Base-by-base conservation (phyloP, 2,329 filamentous ascomycete genomes). In the Pyrenophora tritici-repentis region DNA sequence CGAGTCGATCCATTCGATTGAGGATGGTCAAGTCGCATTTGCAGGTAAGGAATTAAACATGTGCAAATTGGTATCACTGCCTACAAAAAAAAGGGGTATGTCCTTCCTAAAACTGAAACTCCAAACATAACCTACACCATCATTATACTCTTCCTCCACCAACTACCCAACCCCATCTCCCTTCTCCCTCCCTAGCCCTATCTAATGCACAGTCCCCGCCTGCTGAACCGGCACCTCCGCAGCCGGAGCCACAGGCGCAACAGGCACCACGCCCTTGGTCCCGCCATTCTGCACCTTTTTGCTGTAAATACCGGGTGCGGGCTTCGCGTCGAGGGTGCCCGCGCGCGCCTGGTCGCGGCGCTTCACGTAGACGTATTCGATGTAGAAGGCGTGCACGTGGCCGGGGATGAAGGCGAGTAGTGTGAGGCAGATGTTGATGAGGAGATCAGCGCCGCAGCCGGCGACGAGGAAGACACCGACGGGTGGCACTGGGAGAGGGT, bases 311-410 rank as follows among this genome's bases (percentile, higher is more conserved):
- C 87, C 87, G 0, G 88, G 85, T 1, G 87, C 87, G 2, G 79
- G 80, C 7, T 74, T 66, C 3, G 78, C 76, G 16, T 80, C 76
- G 52, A 80, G 79, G 9, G 79, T 77, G 4, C 88, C 88, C 29
- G 82, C 76, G 38, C 79, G 75, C 2, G 81, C 80, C 68, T 86
- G 82, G 61, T 90, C 86, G 45, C 81, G 82, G 33, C 87, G 87
- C 65, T 90, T 84, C 73, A 87, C 93, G 77, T 92, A 96, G 56
- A 95, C 79, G 71, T 91, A 95, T 74, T 91, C 85, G 55, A 91
- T 61, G 71, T 92, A 94, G 73, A 92, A 91, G 36, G 89, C 89
- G 70, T 91, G 75, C 45, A 93, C 83, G 61, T 91, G 86, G 6
- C 89, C 90, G 0, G 90, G 90, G 42, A 94, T 74, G 71, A 87